phyloP scores from a whole-genome alignment of 441 rosid genomes.

The Populus hybrid region DNA sequence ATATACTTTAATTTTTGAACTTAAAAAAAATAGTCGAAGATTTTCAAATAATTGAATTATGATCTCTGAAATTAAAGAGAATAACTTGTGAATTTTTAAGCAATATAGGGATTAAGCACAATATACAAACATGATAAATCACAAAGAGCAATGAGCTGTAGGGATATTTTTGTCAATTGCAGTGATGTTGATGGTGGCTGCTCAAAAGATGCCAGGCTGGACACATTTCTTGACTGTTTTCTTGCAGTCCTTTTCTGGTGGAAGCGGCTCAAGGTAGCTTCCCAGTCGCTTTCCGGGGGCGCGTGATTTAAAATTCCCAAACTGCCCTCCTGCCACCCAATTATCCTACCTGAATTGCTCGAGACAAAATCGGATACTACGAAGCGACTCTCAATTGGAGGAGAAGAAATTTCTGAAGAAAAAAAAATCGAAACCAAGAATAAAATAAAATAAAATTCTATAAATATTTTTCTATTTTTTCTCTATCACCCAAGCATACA shows the following conservation, averaged over 20 bases:
- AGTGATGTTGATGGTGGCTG: not conserved
- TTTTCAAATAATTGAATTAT: no score
- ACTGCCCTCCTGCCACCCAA: not conserved
- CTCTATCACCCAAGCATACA: no score
- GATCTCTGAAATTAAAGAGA: no score
- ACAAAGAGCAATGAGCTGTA: not conserved
- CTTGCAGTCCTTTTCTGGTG: not conserved
- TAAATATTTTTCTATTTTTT: no score
- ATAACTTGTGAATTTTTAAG: no score
- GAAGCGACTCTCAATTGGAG: not conserved
- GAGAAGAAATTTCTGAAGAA: no score
- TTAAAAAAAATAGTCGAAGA: no score
- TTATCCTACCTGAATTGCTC: not conserved
- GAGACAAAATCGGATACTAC: not conserved
- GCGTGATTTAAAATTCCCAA: not conserved
- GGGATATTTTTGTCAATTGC: not conserved
- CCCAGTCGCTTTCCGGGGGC: not conserved
- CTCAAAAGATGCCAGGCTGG: not conserved
- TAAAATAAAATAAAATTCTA: no score
- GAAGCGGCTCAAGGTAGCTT: not conserved
- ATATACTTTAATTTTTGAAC: no score
- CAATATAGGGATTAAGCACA: no score
- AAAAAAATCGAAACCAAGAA: no score
- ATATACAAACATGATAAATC: not conserved
- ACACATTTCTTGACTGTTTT: not conserved